These are phyloP conservation scores for Flaveria trinervia DNA, from an alignment of 129 eudicot species.

Conservation along the genomic window DNA sequence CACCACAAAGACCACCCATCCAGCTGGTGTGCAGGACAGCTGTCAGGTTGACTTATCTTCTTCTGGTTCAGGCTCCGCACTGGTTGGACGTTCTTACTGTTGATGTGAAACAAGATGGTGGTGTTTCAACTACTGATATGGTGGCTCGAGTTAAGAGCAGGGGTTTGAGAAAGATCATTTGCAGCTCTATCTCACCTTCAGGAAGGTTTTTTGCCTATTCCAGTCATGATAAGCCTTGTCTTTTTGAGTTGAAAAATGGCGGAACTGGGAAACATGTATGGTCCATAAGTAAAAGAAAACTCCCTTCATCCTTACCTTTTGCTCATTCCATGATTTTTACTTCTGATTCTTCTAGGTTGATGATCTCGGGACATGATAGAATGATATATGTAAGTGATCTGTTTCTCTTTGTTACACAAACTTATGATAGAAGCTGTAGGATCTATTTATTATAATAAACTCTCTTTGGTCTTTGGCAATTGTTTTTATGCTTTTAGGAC, in stretches of 20 bases:
- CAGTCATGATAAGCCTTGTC: constrained; percentile 55
- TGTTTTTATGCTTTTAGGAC: no score
- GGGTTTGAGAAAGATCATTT: constrained; percentile 64
- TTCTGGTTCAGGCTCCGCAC: constrained; percentile 70
- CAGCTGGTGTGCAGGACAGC: constrained; percentile 62
- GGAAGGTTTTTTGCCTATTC: constrained; percentile 75
- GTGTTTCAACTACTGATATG: constrained; percentile 50
- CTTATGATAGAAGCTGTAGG: no score
- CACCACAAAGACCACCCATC: constrained; percentile 79
- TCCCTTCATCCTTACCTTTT: constrained; percentile 70
- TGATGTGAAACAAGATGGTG: constrained; percentile 30
- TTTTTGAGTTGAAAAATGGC: constrained; percentile 54
- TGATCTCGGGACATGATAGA: constrained; percentile 85
- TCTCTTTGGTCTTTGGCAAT: not conserved
- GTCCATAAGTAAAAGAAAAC: constrained; percentile 60
- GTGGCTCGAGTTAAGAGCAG: constrained; percentile 67
- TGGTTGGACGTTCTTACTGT: constrained; percentile 60
- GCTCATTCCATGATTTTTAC: constrained; percentile 79
- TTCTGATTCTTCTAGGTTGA: constrained; percentile 71
- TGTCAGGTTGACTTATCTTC: constrained; percentile 56
- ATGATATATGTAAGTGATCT: constrained; percentile 74
- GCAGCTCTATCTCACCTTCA: constrained; percentile 73
- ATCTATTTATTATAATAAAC: no score
- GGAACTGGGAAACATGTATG: constrained; percentile 49
- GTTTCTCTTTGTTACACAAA: no score